Conservation (phyloP, 2,329 filamentous ascomycete genomes). For the Aspergillus carbonarius region DNA sequence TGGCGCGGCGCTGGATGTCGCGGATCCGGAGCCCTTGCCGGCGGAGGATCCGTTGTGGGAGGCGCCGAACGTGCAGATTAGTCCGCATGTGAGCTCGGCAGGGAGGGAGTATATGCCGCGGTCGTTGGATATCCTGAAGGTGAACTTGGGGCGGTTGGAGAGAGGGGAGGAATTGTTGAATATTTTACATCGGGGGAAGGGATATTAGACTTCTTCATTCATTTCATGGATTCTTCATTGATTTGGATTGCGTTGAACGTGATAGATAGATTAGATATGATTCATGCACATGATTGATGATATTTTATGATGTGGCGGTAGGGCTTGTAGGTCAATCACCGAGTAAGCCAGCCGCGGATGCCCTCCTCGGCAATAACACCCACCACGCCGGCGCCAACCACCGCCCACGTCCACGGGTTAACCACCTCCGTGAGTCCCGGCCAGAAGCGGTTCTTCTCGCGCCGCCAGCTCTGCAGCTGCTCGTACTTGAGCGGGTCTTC, state of each 20-base stretch:
- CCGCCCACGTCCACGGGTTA: conserved; percentile 59
- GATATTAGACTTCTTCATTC: conserved; percentile 54
- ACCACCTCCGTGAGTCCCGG: conserved; percentile 49
- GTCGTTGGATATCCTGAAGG: conserved; percentile 57
- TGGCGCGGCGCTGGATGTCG: conserved; percentile 75
- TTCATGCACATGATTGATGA: neutral
- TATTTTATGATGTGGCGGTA: neutral
- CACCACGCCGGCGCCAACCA: conserved; percentile 51
- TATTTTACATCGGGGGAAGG: conserved; percentile 59
- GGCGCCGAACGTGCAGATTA: conserved; percentile 67
- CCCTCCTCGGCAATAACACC: conserved; percentile 50
- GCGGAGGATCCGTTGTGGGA: conserved; percentile 67
- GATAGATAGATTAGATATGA: neutral
- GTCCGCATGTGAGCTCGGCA: conserved; percentile 62
- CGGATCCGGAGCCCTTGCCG: conserved; percentile 75
- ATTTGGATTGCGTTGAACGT: too few relatives aligned
- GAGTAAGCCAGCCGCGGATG: conserved; percentile 14
- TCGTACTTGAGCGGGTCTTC: conserved; percentile 53
- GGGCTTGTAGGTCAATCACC: neutral
- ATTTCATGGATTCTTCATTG: neutral
- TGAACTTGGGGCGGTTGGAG: conserved; percentile 56
- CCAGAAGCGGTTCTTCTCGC: conserved; percentile 62
- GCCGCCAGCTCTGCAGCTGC: conserved; percentile 53
- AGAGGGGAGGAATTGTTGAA: conserved; percentile 60
- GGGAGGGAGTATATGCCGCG: conserved; percentile 57